Conservation (phyloP, 2,329 filamentous ascomycete genomes). For the Penicillium concentricum region DNA sequence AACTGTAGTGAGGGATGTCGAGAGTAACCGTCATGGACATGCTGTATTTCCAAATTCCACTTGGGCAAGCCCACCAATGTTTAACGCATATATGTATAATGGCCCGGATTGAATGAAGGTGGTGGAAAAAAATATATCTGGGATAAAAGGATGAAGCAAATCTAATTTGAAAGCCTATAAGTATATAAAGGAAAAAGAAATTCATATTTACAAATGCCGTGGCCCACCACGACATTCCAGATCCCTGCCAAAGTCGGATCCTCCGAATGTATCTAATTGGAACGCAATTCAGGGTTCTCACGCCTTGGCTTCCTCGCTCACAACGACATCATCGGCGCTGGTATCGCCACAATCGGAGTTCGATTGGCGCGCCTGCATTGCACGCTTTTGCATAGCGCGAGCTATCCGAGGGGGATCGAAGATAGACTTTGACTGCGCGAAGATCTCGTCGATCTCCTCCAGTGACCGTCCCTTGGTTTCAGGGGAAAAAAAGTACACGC, state of each 20-base stretch:
- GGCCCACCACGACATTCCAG: not conserved
- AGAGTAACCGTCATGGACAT: not conserved
- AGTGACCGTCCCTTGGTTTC: constrained; percentile 41
- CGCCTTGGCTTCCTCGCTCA: constrained; percentile 4
- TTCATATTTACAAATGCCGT: not conserved
- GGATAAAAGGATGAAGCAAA: not conserved
- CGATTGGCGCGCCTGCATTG: not conserved
- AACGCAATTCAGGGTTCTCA: not conserved
- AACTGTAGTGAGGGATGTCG: not conserved
- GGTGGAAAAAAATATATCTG: too few relatives aligned
- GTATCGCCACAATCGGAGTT: constrained; percentile 12
- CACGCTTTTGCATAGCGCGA: constrained; percentile 10
- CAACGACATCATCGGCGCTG: constrained; percentile 2
- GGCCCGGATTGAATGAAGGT: not conserved
- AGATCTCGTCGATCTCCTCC: constrained; percentile 44
- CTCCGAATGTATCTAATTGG: not conserved
- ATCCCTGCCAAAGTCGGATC: not conserved
- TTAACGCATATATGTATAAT: not conserved
- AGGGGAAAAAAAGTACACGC: constrained; percentile 42
- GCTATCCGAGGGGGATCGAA: constrained; percentile 29
- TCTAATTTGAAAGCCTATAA: not conserved
- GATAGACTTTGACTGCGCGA: constrained; percentile 32
- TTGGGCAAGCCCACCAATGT: not conserved
- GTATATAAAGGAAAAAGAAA: not conserved
- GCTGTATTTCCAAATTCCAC: not conserved